Base-by-base conservation (phyloP, 2,329 filamentous ascomycete species). In the Fusarium sp. region DNA sequence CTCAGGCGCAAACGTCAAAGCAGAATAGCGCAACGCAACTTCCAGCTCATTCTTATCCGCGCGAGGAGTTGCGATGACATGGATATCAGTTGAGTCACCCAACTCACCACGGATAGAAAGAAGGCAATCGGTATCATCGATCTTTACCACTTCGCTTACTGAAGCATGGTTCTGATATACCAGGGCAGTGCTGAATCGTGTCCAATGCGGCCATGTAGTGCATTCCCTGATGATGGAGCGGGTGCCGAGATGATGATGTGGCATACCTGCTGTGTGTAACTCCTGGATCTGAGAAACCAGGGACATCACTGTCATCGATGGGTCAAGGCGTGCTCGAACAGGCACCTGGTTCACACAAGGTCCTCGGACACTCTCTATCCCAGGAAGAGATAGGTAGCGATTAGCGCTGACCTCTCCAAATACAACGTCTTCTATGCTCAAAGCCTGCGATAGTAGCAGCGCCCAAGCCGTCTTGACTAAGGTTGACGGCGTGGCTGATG, bases 331-430 rank as follows among this genome's bases (percentile, higher is more conserved):
- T 17, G 17, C 22, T 15, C 51, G 40, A 7, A 45, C 31, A 9
- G 51, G 51, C 2, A 54, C 21, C 10, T 36, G 28, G 9, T 54
- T 54, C 6, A 54, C 28, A 8, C 51, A 54, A 13, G 51, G 51
- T 8, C 51, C 51, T 17, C 10, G 17, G 7, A 54, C 40, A 8
- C 21, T 8, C 6, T 21, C 21, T 28, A 36, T 34, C 10, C 19
- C 24, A 7, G 19, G 31, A 15, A 19, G n/a, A 7, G 11, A n/a
- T 21, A 42, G 11, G 24, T 33, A 54, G 4, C 51, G 40, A 13
- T 54, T 54, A 17, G 40, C 51, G 17, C 22, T 38, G 5, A 54
- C 26, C 15, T 36, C 31, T n/a, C 40, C 40, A 26, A 54, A 54
- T 6, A 45, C 31, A 3, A 24, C 19, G 22, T 54, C 51, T 1